A percentile compares a stretch with the other conserved stretches of the same genome.
Conservation (phyloP, 1,284 basidiomycete species). For the Apiotrichum sp. region DNA sequence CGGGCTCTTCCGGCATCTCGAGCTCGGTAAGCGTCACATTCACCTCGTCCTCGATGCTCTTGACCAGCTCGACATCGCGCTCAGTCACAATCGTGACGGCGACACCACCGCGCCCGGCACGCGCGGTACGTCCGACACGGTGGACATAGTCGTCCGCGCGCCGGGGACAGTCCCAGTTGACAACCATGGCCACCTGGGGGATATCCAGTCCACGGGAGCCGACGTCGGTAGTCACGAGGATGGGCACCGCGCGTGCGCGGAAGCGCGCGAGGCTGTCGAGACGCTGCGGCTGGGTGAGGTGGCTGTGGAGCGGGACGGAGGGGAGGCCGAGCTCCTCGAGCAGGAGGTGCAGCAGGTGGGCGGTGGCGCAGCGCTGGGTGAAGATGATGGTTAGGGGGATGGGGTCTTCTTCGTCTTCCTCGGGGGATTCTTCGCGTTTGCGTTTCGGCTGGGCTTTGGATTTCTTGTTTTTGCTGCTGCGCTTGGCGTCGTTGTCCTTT, state of each 20-base stretch:
- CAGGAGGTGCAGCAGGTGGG: constrained; percentile 77
- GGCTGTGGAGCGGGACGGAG: constrained; percentile 84
- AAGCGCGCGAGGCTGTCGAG: constrained; percentile 80
- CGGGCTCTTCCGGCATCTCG: constrained; percentile 68
- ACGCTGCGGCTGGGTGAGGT: constrained; percentile 79
- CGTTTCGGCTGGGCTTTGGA: constrained; percentile 15
- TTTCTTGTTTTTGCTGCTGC: constrained; percentile 1
- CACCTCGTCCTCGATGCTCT: constrained; percentile 70
- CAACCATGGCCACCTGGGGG: constrained; percentile 85
- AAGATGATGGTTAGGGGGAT: constrained; percentile 92
- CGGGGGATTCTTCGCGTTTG: constrained; percentile 35
- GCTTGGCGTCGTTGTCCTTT: neutral
- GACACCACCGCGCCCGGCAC: constrained; percentile 82
- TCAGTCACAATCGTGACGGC: constrained; percentile 95
- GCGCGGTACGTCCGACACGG: constrained; percentile 73
- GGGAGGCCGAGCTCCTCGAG: constrained; percentile 75
- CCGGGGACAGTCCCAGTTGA: constrained; percentile 90
- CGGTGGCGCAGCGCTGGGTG: constrained; percentile 77
- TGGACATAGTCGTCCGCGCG: constrained; percentile 57
- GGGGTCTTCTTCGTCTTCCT: constrained; percentile 49
- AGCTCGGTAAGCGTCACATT: constrained; percentile 65
- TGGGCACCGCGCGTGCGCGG: constrained; percentile 77
- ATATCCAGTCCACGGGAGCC: constrained; percentile 92
- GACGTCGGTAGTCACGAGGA: constrained; percentile 91
- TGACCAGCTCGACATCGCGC: constrained; percentile 76